Conservation (phyloP, 257 asterid genomes). For the Solanum habrochaites region DNA sequence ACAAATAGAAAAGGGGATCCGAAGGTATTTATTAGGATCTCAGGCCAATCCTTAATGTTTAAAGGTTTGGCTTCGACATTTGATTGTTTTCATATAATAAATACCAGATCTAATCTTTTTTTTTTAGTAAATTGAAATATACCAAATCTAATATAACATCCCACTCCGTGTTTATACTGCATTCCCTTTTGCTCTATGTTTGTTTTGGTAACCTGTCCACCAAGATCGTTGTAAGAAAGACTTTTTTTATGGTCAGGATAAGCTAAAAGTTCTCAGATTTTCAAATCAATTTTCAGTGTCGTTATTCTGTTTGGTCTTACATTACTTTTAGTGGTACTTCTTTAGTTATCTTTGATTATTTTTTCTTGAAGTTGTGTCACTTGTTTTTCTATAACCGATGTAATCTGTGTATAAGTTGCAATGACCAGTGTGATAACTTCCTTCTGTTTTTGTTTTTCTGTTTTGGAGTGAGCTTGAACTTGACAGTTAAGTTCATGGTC, state of each 20-base stretch:
- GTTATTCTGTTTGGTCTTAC: neutral
- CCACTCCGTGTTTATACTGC: neutral
- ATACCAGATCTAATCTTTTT: neutral
- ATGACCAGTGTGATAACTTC: neutral
- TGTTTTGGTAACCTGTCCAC: neutral
- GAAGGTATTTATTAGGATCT: neutral
- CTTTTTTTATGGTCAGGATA: neutral
- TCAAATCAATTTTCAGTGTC: neutral
- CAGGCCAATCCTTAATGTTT: neutral
- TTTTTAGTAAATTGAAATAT: neutral
- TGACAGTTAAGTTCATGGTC: neutral
- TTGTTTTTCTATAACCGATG: neutral
- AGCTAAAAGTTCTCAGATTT: neutral
- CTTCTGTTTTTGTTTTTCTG: neutral
- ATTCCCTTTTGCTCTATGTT: neutral
- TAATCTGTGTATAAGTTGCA: neutral
- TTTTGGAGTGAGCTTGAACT: neutral
- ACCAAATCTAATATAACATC: neutral
- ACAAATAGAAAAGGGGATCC: neutral
- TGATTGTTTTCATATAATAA: neutral
- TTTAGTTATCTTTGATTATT: neutral
- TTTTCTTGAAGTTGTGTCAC: neutral
- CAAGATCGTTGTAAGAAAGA: neutral
- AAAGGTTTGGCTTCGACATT: neutral
- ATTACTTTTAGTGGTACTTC: neutral